phyloP scores from a whole-genome alignment of 148 eudicot species.

The Cornus suecica region DNA sequence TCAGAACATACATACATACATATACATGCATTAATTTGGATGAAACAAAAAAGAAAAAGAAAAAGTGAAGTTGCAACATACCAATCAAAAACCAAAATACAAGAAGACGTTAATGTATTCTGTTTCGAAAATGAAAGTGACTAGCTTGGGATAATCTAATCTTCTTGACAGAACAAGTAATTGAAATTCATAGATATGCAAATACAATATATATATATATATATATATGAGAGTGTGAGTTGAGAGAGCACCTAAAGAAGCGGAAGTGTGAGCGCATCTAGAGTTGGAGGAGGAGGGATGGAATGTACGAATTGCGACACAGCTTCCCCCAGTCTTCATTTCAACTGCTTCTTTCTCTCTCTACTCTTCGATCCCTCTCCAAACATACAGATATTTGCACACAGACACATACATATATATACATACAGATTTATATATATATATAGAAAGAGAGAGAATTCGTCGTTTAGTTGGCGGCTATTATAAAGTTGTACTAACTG shows the following conservation, averaged over 20 bases:
- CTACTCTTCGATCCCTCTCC: not conserved
- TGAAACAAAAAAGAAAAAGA: not conserved
- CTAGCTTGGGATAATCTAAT: too few relatives aligned
- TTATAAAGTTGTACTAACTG: not conserved
- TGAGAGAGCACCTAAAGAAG: constrained; percentile 13
- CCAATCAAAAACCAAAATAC: too few relatives aligned
- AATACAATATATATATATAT: not conserved
- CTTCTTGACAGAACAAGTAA: too few relatives aligned
- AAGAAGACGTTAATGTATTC: not conserved
- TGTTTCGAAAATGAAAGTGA: not conserved
- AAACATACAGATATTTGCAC: not conserved
- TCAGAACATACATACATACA: too few relatives aligned
- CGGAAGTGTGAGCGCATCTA: constrained; percentile 10
- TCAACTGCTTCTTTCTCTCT: not conserved
- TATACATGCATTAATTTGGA: not conserved
- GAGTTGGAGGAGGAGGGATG: not conserved
- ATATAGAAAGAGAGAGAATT: not conserved
- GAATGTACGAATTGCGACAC: constrained; percentile 11
- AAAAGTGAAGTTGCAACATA: not conserved
- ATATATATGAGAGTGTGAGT: not conserved
- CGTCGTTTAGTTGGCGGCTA: constrained; percentile 5
- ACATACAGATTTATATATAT: not conserved
- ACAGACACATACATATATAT: not conserved
- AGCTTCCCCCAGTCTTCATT: constrained; percentile 13
- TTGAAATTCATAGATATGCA: not conserved